phyloP scores from a whole-genome alignment of 1,284 basidiomycete species.

The Pseudozyma tsukubaensis region DNA sequence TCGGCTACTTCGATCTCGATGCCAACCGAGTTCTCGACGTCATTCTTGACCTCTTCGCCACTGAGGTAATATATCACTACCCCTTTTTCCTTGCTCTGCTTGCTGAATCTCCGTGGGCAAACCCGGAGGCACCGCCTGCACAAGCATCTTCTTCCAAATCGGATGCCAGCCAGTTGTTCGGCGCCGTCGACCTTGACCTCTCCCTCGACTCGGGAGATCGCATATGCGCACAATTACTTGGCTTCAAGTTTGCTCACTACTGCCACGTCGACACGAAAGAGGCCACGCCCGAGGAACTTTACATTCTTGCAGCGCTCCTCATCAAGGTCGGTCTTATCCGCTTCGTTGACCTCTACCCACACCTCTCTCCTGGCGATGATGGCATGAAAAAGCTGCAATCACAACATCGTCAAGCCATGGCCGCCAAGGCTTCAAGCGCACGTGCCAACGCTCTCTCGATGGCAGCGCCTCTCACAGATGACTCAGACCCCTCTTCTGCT shows the following conservation, averaged over 20 bases:
- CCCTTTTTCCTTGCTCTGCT: slow-evolving; percentile 91
- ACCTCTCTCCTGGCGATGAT: slow-evolving; percentile 73
- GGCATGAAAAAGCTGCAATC: slow-evolving; percentile 72
- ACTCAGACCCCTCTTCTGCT: slow-evolving; percentile 55
- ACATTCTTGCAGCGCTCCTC: slow-evolving; percentile 85
- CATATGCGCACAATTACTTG: slow-evolving; percentile 84
- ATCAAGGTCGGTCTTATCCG: slow-evolving; percentile 88
- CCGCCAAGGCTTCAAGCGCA: slow-evolving; percentile 73
- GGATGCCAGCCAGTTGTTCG: slow-evolving; percentile 11
- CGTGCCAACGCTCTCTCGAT: slow-evolving; percentile 82
- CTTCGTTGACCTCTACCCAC: slow-evolving; percentile 85
- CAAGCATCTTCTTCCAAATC: slow-evolving; percentile 7
- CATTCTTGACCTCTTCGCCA: slow-evolving; percentile 88
- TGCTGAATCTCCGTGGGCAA: slow-evolving; percentile 82
- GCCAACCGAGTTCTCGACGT: slow-evolving; percentile 93
- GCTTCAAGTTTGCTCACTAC: slow-evolving; percentile 94
- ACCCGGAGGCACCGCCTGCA: slow-evolving; percentile 15
- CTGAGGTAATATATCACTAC: slow-evolving; percentile 84
- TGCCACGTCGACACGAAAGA: slow-evolving; percentile 72
- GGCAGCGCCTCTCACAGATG: slow-evolving; percentile 84
- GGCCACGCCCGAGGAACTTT: slow-evolving; percentile 78
- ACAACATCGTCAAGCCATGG: slow-evolving; percentile 78
- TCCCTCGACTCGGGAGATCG: slow-evolving; percentile 71
- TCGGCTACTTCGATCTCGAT: slow-evolving; percentile 90
- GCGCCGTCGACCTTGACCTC: slow-evolving; percentile 32